phyloP scores from a whole-genome alignment of 345 rosid species.

The Eucalyptus tenuipes region DNA sequence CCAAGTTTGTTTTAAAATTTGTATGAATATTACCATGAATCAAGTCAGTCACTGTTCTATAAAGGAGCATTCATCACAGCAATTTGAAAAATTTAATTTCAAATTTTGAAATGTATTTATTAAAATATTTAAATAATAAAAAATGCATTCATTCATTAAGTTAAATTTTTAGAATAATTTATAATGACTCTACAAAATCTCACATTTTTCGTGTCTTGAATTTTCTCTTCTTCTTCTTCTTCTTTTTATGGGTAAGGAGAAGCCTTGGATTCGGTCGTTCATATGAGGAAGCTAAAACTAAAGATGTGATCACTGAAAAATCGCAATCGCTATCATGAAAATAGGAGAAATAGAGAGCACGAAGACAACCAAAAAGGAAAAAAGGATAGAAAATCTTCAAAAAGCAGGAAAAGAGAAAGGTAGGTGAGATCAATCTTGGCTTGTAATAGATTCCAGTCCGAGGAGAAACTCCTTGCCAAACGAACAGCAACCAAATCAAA shows the following conservation, averaged over 20 bases:
- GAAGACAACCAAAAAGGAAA: neutral
- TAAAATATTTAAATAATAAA: too few species aligned
- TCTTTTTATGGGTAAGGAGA: neutral
- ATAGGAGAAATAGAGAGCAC: neutral
- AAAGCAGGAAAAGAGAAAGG: neutral
- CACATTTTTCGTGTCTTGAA: neutral
- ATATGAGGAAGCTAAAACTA: neutral
- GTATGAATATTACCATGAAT: neutral
- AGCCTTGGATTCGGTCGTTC: neutral
- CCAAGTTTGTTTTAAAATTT: neutral
- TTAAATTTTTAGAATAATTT: fast-evolving
- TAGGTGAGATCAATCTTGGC: neutral
- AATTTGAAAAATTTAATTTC: neutral
- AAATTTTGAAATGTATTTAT: neutral
- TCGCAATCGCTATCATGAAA: neutral
- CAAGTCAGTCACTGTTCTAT: fast-evolving
- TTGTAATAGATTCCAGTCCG: neutral
- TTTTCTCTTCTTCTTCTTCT: neutral
- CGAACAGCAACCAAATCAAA: neutral
- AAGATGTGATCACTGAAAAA: neutral
- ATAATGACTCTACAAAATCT: fast-evolving
- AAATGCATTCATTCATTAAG: fast-evolving
- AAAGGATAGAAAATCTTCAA: neutral
- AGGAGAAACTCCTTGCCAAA: neutral
- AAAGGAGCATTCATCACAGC: fast-evolving